Base-by-base conservation (phyloP, 1,284 basidiomycete species). In the Mixia osmundae region DNA sequence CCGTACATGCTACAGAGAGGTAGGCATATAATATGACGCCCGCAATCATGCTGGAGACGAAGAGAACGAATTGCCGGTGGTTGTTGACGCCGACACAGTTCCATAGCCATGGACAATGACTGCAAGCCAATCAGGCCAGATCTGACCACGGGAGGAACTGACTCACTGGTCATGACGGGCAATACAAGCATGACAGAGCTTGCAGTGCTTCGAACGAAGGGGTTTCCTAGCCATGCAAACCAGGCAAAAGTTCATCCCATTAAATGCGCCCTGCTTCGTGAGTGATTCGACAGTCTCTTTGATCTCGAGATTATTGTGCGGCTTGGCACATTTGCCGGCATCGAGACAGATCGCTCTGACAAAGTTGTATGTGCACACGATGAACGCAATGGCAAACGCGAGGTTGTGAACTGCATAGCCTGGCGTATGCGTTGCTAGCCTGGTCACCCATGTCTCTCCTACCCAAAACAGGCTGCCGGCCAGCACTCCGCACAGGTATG, bases 11-110 rank as follows among this genome's bases (percentile, higher is more conserved):
- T 42, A 72, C 74, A 16, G 73, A 67, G 5, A 95, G 67, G 50
- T 75, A 76, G 53, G 83, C 71, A 48, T 94, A 95, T 18, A 70
- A 54, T 10, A 64, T 44, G 32, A 97, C 73, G 2, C 80, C 85
- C 14, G 71, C 48, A 23, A 94, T 78, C 12, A 97, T 70, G 1
- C 73, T 72, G 1, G 66, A 60, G 20, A 99, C 74, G 50, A 97
- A 95, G 7, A 85, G 54, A 22, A 95, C 61, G 59, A 99, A 97
- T 52, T 89, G 77, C 10, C 87, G 74, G 50, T 97, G 89, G 51
- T 97, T 97, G 45, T 78, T 74, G 34, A 71, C 66, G n/a, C 91
- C 91, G 38, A 97, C 79, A 80, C 89, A 95, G 58, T 95, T 95
- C 77, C 83, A 91, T n/a, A 95, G 73, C 89, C 89, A 99, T 6